Conservation (phyloP, 2,329 filamentous ascomycete genomes). For the Podosphaera xanthii region DNA sequence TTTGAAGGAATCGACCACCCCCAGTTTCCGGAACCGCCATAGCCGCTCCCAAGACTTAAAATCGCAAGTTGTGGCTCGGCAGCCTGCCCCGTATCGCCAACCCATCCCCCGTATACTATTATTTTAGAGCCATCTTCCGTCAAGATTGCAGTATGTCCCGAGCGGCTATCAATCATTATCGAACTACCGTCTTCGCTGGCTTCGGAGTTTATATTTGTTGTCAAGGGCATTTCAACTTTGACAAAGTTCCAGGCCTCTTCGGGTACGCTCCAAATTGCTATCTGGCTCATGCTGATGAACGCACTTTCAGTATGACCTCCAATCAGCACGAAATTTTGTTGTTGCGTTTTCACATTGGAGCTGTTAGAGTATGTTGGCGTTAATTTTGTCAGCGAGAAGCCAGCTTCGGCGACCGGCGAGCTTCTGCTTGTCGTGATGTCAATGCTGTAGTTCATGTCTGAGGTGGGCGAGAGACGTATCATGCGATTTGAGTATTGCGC, state of each 20-base stretch:
- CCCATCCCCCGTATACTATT: slow-evolving; percentile 75
- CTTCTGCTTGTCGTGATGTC: slow-evolving; percentile 24
- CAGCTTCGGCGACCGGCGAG: slow-evolving; percentile 58
- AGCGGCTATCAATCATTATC: slow-evolving; percentile 41
- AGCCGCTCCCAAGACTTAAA: slow-evolving; percentile 51
- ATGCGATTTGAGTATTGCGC: slow-evolving; percentile 66
- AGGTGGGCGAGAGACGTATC: slow-evolving; percentile 34
- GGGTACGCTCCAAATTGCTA: slow-evolving; percentile 69
- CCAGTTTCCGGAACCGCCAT: slow-evolving; percentile 49
- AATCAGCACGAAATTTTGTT: slow-evolving; percentile 57
- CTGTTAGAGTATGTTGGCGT: slow-evolving; percentile 45
- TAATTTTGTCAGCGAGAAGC: slow-evolving; percentile 61
- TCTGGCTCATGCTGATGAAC: slow-evolving; percentile 85
- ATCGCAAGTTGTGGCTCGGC: slow-evolving; percentile 66
- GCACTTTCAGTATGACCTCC: slow-evolving; percentile 66
- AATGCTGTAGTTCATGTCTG: slow-evolving; percentile 19
- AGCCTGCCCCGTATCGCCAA: slow-evolving; percentile 52
- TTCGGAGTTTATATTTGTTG: slow-evolving; percentile 25
- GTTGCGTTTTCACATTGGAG: slow-evolving; percentile 41
- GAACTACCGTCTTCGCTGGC: slow-evolving; percentile 25
- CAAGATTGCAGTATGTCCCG: slow-evolving; percentile 69
- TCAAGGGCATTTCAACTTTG: slow-evolving; percentile 27
- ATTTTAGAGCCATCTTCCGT: slow-evolving; percentile 58
- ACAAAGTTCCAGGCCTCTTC: slow-evolving; percentile 75
- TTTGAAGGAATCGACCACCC: slow-evolving; percentile 37